Evolutionary conservation across 164 flowering plant genomes (phyloP), one percentile per base, ranked within the genome.

Genomic region (Chimonanthus salicifolius): DNA sequence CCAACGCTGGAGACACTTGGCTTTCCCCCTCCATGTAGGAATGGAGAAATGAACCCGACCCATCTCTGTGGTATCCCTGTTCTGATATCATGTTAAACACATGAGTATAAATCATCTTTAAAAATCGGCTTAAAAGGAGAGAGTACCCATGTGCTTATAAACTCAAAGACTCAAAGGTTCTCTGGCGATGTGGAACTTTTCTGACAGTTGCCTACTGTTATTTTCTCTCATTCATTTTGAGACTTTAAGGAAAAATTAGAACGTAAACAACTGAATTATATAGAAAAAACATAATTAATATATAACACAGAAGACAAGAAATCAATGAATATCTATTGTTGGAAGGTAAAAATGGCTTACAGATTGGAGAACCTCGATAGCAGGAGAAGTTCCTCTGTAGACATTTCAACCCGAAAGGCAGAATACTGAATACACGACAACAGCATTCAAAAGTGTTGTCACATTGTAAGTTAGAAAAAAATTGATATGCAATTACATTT

Each of bases 371-470:
- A 62, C 82, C 90, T 64, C 86, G 78, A 75, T 81, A 75, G 85
- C 98, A 94, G n/a, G 92, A 88, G 73, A 90, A 94, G 68, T 83
- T 80, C 21, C 84, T 68, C 48, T 91, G 95, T 67, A 91, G 89
- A 74, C 98, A 94, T 71, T 82, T 76, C 74, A 89, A 73, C 67
- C 94, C 92, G 16, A 80, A 69, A 69, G 87, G 86, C 67, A 88
- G 77, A 76, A 7, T 73, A 76, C 95, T 89, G 80, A 64, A 81
- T 64, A n/a, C 58, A 74, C 48, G 69, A 72, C 10, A 69, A 63
- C 62, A 6, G 49, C 9, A 66, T 20, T 63, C n/a, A 66, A n/a
- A 65, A 66, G 49, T 44, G 18, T 4, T 11, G 16, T 10, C 8
- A 54, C 60, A 54, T 54, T 54, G 9, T 54, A 54, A 11, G 5